Evolutionary conservation across 2,329 filamentous ascomycete genomes (phyloP), one percentile per base, ranked within the genome.

Genomic region (Botrytis galanthina): DNA sequence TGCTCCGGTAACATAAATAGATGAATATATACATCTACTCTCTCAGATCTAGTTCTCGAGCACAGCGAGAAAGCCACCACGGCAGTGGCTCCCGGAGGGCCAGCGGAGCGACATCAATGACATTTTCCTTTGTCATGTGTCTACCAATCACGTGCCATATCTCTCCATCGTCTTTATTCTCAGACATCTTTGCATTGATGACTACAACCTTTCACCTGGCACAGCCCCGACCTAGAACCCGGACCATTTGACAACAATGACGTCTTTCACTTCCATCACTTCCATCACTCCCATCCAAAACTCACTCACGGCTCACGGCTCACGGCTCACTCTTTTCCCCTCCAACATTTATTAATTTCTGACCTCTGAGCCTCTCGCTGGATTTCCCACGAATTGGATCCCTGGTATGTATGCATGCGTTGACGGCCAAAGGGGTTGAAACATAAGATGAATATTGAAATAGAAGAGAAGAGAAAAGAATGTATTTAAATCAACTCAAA

Each of bases 341-440:
- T n/a, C 60, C 60, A 62, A 42, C 26, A n/a, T 29, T 42, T 26
- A 22, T 42, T 26, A 22, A 12, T 26, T 61, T 61, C 37, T 18
- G 0, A n/a, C 26, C 4, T 61, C 35, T 16, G 0, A 37, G n/a
- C 46, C 9, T 51, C 48, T 51, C 48, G n/a, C 4, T 62, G 60
- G 1, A 62, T 62, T 61, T 62, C 60, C 60, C 60, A 62, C 60
- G 60, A 39, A 62, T 62, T 62, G 35, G 60, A 54, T 29, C 51
- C 22, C 44, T 46, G 14, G 48, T 7, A 51, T 54, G 51, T 39
- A n/a, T 37, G 6, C 3, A 39, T 39, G 26, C 22, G 12, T 61
- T 6, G 35, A 39, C 35, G 59, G 59, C 12, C 59, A 39, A 39
- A 39, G 35, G 35, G 35, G 2, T 20, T 22, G 9, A 20, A 20